Conservation (phyloP, 176 grass and related monocot species). For the Alopecurus myosuroides region DNA sequence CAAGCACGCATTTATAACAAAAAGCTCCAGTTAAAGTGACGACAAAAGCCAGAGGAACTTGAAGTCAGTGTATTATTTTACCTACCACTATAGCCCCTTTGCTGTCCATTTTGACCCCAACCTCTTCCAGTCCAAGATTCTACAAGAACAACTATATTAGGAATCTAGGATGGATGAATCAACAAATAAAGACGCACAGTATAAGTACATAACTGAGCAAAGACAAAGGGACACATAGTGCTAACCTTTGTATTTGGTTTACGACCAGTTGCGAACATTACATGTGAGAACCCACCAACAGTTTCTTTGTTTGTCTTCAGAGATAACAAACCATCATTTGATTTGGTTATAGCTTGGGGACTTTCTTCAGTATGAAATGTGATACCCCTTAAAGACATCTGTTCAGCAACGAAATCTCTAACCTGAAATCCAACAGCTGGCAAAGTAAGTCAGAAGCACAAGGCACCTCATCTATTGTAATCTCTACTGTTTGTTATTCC, state of each 20-base stretch:
- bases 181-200: not conserved
- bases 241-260: constrained; percentile 68
- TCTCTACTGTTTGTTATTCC: not conserved
- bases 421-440: constrained; percentile 41
- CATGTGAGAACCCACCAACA: constrained; percentile 69
- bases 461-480: constrained; percentile 8
- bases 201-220: not conserved
- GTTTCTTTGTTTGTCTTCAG: constrained; percentile 77
- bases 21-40: not conserved
- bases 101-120: constrained; percentile 60
- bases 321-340: constrained; percentile 62
- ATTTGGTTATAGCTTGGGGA: constrained; percentile 62
- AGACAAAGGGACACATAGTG: not conserved
- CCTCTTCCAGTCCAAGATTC: constrained; percentile 70
- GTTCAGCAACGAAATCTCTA: constrained; percentile 72
- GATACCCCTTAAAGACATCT: constrained; percentile 64
- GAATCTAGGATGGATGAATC: not conserved
- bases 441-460: not conserved
- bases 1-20: constrained; percentile 6
- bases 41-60: not conserved
- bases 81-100: constrained; percentile 65
- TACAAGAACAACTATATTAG: constrained; percentile 25
- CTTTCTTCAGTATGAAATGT: constrained; percentile 74
- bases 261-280: constrained; percentile 87
- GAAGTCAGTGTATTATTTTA: constrained; percentile 7